Conservation (phyloP, 202 grass and related monocot species). For the Zoysia matrella region DNA sequence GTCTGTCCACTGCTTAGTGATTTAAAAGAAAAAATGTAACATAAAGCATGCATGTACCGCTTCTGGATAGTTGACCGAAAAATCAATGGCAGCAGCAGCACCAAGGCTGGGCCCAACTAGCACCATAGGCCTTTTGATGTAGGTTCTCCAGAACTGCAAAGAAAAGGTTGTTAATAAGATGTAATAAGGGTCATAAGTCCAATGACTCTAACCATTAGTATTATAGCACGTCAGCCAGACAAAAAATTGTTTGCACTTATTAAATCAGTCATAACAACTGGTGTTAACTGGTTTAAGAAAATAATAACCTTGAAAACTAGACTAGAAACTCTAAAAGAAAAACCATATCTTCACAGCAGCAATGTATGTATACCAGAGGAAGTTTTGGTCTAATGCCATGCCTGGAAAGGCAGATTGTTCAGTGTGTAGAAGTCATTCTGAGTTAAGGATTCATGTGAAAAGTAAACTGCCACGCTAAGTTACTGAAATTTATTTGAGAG, state of each 20-base stretch:
- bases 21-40: constrained; percentile 12
- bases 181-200: background rate
- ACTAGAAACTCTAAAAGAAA: background rate
- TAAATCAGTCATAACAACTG: background rate
- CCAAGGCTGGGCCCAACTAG: constrained; percentile 91
- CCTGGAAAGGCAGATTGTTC: background rate
- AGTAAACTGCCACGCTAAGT: background rate
- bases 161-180: background rate
- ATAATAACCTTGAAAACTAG: background rate
- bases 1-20: background rate
- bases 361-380: background rate
- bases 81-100: constrained; percentile 95
- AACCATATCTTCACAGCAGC: no score
- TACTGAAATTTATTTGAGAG: no score
- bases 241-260: background rate
- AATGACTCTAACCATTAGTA: background rate
- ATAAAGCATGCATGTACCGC: constrained; percentile 55
- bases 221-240: background rate
- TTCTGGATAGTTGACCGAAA: constrained; percentile 73
- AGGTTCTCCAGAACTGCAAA: constrained; percentile 78
- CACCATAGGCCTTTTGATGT: constrained; percentile 92
- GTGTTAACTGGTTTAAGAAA: constrained; percentile 2
- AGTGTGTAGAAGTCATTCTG: background rate
- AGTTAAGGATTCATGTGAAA: constrained; percentile 7
- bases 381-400: constrained; percentile 14